A percentile compares a stretch with the other conserved stretches of the same genome.
Conservation (phyloP, 306 rosid genomes). For the Quillaja saponaria region DNA sequence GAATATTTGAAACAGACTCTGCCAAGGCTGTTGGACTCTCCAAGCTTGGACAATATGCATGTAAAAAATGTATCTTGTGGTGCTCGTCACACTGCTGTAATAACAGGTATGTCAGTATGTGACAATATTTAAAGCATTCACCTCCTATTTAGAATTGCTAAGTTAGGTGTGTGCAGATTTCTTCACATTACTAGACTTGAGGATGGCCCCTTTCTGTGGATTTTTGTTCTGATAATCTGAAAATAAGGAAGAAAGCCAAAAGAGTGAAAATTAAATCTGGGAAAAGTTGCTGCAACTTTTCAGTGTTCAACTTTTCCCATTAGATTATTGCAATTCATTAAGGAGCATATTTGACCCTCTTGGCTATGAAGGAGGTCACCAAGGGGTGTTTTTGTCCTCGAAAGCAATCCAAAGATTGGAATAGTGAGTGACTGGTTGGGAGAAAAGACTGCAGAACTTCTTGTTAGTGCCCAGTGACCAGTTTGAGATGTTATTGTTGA, state of each 20-base stretch:
- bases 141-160: background rate
- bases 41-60: conserved; percentile 70
- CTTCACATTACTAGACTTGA: conserved; percentile 10
- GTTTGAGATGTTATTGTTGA: conserved; percentile 9
- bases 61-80: conserved; percentile 83
- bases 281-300: background rate
- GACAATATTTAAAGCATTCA: too few relatives aligned
- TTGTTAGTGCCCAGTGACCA: background rate
- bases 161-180: background rate
- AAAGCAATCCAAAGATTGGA: background rate
- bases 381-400: background rate
- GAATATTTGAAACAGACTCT: conserved; percentile 56
- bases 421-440: background rate
- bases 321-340: too few relatives aligned
- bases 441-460: conserved; percentile 1
- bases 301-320: conserved; percentile 10
- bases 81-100: conserved; percentile 83
- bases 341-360: background rate
- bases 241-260: too few relatives aligned
- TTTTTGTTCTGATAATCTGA: conserved; percentile 8
- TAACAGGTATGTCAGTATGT: conserved; percentile 71
- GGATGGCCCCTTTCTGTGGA: background rate
- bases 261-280: too few relatives aligned
- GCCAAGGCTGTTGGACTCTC: conserved; percentile 78
- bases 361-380: background rate